Evolutionary conservation across 345 rosid species (phyloP).

Genomic region (Orychophragmus violaceus): DNA sequence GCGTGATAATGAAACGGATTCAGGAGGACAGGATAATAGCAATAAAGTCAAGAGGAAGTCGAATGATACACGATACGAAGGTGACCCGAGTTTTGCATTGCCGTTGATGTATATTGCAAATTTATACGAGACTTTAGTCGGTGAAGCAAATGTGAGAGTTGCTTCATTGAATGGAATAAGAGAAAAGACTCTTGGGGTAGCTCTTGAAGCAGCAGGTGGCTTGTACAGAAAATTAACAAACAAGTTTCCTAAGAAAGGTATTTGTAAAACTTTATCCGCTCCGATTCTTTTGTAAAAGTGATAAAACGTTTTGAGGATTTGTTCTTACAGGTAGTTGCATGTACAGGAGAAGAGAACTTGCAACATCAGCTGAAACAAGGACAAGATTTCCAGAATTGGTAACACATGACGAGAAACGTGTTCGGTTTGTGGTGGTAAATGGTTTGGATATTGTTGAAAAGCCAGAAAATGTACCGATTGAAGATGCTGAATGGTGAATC

Average conservation of each 20-base stretch:
- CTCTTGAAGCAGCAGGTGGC: slow-evolving; percentile 97
- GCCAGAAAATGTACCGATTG: slow-evolving; percentile 49
- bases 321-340: slow-evolving; percentile 47
- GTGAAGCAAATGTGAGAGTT: slow-evolving; percentile 69
- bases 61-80: slow-evolving; percentile 68
- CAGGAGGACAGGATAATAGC: slow-evolving; percentile 40
- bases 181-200: slow-evolving; percentile 77
- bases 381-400: slow-evolving; percentile 93
- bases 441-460: slow-evolving; percentile 90
- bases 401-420: slow-evolving; percentile 89
- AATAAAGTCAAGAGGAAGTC: slow-evolving; percentile 57
- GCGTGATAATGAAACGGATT: slow-evolving; percentile 38
- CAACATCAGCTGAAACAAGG: slow-evolving; percentile 88
- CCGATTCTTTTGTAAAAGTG: neutral
- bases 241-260: slow-evolving; percentile 93
- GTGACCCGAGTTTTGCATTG: slow-evolving; percentile 64
- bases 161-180: slow-evolving; percentile 71
- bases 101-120: slow-evolving; percentile 95
- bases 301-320: neutral
- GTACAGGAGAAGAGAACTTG: slow-evolving; percentile 90
- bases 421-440: slow-evolving; percentile 90
- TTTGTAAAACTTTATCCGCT: neutral
- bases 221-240: slow-evolving; percentile 76
- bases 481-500: slow-evolving; percentile 84
- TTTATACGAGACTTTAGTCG: slow-evolving; percentile 71